These are phyloP conservation scores for Wickerhamiella dianesei DNA, from an alignment of 805 yeast species.

Conservation along the genomic window DNA sequence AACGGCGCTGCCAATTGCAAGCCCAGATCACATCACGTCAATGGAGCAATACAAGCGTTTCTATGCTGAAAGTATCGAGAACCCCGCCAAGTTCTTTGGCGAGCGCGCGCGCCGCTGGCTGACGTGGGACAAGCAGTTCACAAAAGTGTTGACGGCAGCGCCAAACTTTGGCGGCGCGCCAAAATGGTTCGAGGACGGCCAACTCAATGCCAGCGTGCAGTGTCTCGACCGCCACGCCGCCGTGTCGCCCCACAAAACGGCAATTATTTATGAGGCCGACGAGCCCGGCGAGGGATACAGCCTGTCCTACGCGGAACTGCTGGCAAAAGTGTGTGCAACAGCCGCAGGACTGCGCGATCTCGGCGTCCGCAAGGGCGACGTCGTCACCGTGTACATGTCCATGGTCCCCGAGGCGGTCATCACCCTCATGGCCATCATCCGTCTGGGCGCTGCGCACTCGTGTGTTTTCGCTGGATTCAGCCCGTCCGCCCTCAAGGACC, in stretches of 20 bases:
- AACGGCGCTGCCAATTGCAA: constrained; percentile 18
- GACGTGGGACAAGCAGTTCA: constrained; percentile 69
- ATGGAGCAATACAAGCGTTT: constrained; percentile 55
- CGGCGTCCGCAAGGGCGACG: constrained; percentile 87
- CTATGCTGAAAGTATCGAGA: constrained; percentile 60
- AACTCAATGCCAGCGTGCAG: constrained; percentile 83
- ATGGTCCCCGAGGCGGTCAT: constrained; percentile 95
- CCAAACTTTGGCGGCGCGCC: constrained; percentile 26
- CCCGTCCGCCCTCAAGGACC: constrained; percentile 80
- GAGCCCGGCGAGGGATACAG: constrained; percentile 59
- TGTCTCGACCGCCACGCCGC: constrained; percentile 94
- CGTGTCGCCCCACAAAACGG: constrained; percentile 60
- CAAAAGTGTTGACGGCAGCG: constrained; percentile 31
- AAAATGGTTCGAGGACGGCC: constrained; percentile 91
- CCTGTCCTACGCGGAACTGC: constrained; percentile 75
- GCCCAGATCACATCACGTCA: constrained; percentile 32
- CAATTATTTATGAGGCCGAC: constrained; percentile 80
- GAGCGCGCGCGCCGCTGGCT: constrained; percentile 58
- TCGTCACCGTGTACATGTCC: constrained; percentile 91
- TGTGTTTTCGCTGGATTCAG: constrained; percentile 96
- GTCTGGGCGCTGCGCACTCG: constrained; percentile 95
- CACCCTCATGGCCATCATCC: constrained; percentile 78
- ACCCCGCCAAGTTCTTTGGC: constrained; percentile 74
- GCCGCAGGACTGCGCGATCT: constrained; percentile 49
- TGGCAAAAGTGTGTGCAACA: constrained; percentile 82